phyloP scores from a whole-genome alignment of 345 rosid species.

The Abelmoschus esculentus region DNA sequence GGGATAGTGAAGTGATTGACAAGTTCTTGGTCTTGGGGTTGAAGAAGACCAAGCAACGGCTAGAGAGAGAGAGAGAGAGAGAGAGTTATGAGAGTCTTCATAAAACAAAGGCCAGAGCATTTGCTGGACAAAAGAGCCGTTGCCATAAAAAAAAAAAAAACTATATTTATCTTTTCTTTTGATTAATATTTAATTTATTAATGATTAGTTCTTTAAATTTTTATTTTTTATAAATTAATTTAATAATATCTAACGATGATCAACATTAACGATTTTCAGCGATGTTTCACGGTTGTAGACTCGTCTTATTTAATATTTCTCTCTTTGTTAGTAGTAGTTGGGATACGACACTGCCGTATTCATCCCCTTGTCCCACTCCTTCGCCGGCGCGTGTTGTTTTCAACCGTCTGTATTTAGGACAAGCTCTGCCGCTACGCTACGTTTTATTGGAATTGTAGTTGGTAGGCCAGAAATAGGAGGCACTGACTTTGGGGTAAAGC shows the following conservation, averaged over 20 bases:
- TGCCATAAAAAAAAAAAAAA: background rate
- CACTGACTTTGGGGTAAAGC: background rate
- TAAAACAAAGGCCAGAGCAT: constrained; percentile 12
- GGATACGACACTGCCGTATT: constrained; percentile 11
- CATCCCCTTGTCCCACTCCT: background rate
- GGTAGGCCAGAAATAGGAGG: too few species aligned
- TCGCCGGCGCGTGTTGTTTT: background rate
- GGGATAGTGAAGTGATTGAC: constrained; percentile 20
- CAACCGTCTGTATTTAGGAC: background rate
- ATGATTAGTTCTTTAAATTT: too few species aligned
- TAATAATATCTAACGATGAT: too few species aligned
- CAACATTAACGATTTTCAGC: too few species aligned
- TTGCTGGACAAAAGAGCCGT: constrained; percentile 14
- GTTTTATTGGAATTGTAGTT: background rate
- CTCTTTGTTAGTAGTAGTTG: background rate
- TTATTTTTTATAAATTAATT: too few species aligned
- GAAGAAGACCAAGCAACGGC: constrained; percentile 40
- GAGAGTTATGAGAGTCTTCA: constrained; percentile 3
- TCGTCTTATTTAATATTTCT: too few species aligned
- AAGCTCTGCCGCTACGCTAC: background rate
- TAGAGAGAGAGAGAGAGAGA: background rate
- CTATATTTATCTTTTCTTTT: too few species aligned
- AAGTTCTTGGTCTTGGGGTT: constrained; percentile 10
- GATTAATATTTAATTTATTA: too few species aligned
- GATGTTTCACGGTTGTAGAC: too few species aligned